Evolutionary conservation across 2,329 filamentous ascomycete genomes (phyloP).

Genomic region (Beauveria bassiana): DNA sequence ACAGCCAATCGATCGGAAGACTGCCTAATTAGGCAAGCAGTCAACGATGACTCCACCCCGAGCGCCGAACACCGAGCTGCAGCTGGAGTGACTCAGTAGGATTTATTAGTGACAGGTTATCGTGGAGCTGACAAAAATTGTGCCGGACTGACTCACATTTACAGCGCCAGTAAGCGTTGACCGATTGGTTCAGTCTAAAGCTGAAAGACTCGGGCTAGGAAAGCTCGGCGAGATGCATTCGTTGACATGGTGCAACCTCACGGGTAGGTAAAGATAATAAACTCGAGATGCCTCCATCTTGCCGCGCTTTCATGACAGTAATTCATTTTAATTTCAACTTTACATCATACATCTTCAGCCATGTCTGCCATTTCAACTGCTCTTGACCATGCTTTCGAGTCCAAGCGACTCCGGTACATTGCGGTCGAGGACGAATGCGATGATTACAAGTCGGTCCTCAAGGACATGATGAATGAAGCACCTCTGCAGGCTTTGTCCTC

Average conservation of each 20-base stretch:
- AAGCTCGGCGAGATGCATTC: neutral
- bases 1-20: no score
- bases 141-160: neutral
- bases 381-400: conserved; percentile 13
- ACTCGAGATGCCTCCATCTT: neutral
- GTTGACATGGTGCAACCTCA: no score
- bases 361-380: conserved; percentile 8
- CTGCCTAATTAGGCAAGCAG: neutral
- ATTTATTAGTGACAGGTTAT: neutral
- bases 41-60: neutral
- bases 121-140: neutral
- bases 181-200: neutral
- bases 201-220: neutral
- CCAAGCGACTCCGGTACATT: conserved; percentile 15
- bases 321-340: neutral
- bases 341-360: neutral
- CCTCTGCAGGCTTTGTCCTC: conserved; percentile 13
- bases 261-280: neutral
- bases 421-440: conserved; percentile 15
- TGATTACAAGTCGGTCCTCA: conserved; percentile 12
- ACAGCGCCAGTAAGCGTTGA: no score
- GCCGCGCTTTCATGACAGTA: neutral
- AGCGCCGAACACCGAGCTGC: neutral
- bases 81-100: neutral
- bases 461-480: conserved; percentile 13